Evolutionary conservation across 768 basidiomycete genomes (phyloP).

Genomic region (Lactarius vividus): DNA sequence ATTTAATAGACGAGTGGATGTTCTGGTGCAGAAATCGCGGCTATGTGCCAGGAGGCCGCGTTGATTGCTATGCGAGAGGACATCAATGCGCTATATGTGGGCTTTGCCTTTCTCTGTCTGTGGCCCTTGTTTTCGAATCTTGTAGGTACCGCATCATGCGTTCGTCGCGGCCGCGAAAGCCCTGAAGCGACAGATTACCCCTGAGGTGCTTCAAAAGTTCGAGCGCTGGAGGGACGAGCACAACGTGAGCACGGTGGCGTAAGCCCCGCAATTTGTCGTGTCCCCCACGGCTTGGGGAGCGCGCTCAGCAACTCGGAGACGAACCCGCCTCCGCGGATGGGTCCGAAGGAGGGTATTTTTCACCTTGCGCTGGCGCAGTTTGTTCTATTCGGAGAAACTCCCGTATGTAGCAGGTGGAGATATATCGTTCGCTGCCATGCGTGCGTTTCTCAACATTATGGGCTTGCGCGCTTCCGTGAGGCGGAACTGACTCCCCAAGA

Average conservation of each 20-base stretch:
- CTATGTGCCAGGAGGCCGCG: constrained; percentile 95
- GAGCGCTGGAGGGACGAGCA: constrained; percentile 56
- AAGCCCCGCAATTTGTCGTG: background rate
- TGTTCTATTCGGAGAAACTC: background rate
- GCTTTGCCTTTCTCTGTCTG: constrained; percentile 32
- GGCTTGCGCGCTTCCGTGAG: background rate
- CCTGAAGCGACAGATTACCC: constrained; percentile 82
- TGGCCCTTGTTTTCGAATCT: background rate
- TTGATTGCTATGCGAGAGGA: constrained; percentile 87
- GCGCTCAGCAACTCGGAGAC: background rate
- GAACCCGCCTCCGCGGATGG: background rate
- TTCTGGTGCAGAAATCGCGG: constrained; percentile 91
- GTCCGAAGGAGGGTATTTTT: background rate
- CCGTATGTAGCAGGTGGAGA: constrained; percentile 7
- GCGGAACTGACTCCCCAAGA: background rate
- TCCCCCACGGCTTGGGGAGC: background rate
- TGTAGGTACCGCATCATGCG: constrained; percentile 70
- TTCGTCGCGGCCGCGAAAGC: constrained; percentile 71
- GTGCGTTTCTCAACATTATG: background rate
- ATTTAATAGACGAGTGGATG: constrained; percentile 80
- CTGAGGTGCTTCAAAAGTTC: constrained; percentile 69
- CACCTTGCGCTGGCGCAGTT: background rate
- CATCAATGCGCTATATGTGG: constrained; percentile 71
- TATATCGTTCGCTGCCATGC: constrained; percentile 4
- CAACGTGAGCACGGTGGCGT: constrained; percentile 8